Evolutionary conservation across 108 stramenopile species (phyloP).

Genomic region (Skeletonema tropicum): DNA sequence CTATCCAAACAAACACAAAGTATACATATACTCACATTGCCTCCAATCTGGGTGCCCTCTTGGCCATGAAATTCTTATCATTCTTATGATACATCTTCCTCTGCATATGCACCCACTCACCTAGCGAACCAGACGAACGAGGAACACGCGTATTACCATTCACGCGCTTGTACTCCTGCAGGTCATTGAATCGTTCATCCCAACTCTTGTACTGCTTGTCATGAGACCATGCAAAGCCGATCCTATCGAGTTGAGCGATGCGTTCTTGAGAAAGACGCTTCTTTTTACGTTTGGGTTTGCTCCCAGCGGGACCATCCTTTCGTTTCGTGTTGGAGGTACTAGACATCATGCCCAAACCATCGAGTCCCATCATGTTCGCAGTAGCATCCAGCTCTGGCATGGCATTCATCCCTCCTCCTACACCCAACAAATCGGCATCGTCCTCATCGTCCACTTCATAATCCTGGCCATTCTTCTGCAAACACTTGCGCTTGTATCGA

Average conservation of each 20-base stretch:
- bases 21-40: not conserved
- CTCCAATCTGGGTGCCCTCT: conserved; percentile 12
- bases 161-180: conserved; percentile 10
- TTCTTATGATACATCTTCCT: conserved; percentile 20
- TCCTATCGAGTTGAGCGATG: conserved; percentile 11
- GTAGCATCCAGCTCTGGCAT: not conserved
- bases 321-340: not conserved
- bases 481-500: conserved; percentile 21
- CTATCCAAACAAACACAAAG: no score
- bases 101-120: conserved; percentile 36
- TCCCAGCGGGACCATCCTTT: not conserved
- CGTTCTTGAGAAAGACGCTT: conserved; percentile 10
- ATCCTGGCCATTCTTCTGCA: conserved; percentile 20
- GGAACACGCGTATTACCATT: conserved; percentile 26
- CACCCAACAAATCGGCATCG: not conserved
- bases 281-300: conserved; percentile 9
- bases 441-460: conserved; percentile 21
- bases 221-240: conserved; percentile 20
- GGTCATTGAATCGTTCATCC: conserved; percentile 27
- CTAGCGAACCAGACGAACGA: conserved; percentile 27
- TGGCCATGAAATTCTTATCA: conserved; percentile 28
- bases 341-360: not conserved
- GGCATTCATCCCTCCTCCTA: not conserved
- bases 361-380: not conserved
- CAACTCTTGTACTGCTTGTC: conserved; percentile 18